Percentiles rank a stretch among this genome's conserved stretches.
These are phyloP conservation scores for Botrytis tulipae DNA, from an alignment of 2,329 filamentous ascomycete genomes.

Conservation along the genomic window DNA sequence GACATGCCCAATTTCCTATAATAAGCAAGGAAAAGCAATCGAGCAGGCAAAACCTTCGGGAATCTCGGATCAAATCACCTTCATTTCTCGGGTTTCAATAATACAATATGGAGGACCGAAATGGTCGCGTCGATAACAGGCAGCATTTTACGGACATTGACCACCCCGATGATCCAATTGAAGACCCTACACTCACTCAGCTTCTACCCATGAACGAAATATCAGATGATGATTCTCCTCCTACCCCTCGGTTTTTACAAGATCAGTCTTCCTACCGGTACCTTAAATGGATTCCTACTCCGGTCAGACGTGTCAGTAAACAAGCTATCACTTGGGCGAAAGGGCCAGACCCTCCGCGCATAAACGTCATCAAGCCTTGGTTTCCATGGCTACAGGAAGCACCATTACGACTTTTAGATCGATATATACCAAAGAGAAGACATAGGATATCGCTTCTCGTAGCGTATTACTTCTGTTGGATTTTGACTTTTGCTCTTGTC, in stretches of 20 bases:
- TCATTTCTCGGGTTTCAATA: neutral
- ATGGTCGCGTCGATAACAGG: conserved; percentile 29
- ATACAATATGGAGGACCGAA: conserved; percentile 18
- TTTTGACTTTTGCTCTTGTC: conserved; percentile 67
- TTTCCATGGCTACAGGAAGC: conserved; percentile 66
- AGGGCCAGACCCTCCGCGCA: conserved; percentile 54
- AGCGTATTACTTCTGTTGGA: conserved; percentile 63
- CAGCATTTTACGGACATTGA: conserved; percentile 28
- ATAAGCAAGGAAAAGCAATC: neutral
- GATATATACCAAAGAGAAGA: conserved; percentile 56
- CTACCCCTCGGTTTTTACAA: conserved; percentile 60
- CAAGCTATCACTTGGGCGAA: conserved; percentile 50
- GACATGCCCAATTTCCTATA: neutral
- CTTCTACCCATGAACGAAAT: conserved; percentile 45
- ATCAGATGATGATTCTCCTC: conserved; percentile 44
- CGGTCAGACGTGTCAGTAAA: conserved; percentile 48
- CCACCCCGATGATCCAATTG: conserved; percentile 38
- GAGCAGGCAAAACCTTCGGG: neutral
- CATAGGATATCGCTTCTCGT: conserved; percentile 60
- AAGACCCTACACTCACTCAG: conserved; percentile 30
- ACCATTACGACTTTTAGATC: conserved; percentile 62
- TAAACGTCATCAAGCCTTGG: conserved; percentile 55
- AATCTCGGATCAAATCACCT: conserved; percentile 5
- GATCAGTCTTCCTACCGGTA: conserved; percentile 47
- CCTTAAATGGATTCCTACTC: conserved; percentile 59